Percentiles rank a stretch among this genome's conserved stretches.
phyloP scores from a whole-genome alignment of 805 yeast species.

The Torulaspora microellipsoides region DNA sequence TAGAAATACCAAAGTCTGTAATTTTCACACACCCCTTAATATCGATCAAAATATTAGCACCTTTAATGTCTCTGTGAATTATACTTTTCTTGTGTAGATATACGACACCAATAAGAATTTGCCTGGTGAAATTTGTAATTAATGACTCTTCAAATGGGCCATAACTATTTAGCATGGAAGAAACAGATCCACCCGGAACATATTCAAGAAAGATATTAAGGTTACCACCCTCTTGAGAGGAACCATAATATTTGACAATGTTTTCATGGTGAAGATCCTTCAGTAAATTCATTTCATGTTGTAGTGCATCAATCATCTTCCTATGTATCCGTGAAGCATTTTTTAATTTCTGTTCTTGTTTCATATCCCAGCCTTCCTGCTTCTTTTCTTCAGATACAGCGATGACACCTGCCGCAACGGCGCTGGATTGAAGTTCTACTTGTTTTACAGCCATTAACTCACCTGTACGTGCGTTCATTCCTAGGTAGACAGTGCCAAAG shows the following conservation, averaged over 20 bases:
- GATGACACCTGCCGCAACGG: constrained; percentile 33
- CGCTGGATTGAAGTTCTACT: constrained; percentile 59
- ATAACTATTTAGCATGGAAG: constrained; percentile 62
- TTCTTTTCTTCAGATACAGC: constrained; percentile 16
- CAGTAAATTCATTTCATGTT: constrained; percentile 73
- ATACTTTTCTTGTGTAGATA: constrained; percentile 73
- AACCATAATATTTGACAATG: constrained; percentile 88
- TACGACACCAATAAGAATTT: constrained; percentile 67
- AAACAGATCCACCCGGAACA: constrained; percentile 71
- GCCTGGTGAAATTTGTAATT: constrained; percentile 66
- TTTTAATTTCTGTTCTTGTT: constrained; percentile 18
- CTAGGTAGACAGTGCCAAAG: constrained; percentile 89
- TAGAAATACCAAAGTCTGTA: constrained; percentile 82
- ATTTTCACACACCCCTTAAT: constrained; percentile 78
- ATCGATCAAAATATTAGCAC: constrained; percentile 80
- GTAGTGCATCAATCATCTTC: constrained; percentile 72
- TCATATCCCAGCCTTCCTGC: constrained; percentile 17
- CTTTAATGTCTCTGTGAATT: constrained; percentile 83
- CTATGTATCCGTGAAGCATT: constrained; percentile 35
- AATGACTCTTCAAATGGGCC: constrained; percentile 79
- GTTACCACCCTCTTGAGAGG: constrained; percentile 64
- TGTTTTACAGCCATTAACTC: constrained; percentile 97
- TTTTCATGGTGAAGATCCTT: constrained; percentile 83
- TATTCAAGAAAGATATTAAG: constrained; percentile 78
- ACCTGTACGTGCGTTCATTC: constrained; percentile 88